Base-by-base conservation (phyloP, 75 land plant genomes). In the Pinus tabuliformis region DNA sequence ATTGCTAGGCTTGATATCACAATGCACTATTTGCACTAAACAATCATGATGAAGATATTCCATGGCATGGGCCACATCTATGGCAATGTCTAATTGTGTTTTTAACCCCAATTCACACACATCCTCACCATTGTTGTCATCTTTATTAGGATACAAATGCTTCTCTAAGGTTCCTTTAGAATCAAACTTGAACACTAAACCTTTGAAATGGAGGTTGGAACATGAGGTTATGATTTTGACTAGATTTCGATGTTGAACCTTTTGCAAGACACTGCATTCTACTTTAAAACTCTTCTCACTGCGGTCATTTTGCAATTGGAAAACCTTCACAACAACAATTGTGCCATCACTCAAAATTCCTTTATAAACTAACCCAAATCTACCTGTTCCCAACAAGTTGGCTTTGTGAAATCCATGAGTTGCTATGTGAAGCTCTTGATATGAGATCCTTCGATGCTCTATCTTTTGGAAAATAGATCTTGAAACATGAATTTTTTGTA, bases 1-100 rank as follows among this genome's bases (percentile, higher is more conserved):
- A 52, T 72, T 72, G 73, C 73, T 72, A n/a, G 73, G 73, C 22
- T 72, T 72, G 12, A 72, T 36, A 22, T 72, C 73, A 52, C 73
- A 72, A 33, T 72, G 73, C 26, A 72, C 26, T 15, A 72, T 56
- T 56, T 54, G 65, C 59, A 45, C 45, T 3, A 56, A 33, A 33
- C 33, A 33, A 33, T 33, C 33, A 33, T 33, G 33, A 33, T 33
- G 33, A 33, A 33, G 33, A 33, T 33, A 33, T 33, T 33, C 33
- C 33, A 33, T 33, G 33, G 33, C 33, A 33, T 33, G 33, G 33
- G 33, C 33, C 33, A 33, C 33, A 33, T 33, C 33, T 33, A 33
- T 33, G 33, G 33, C 33, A 33, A 33, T 33, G 33, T 33, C 33
- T 33, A 33, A 33, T 33, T 1, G 1, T 33, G 33, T 33, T 33